Base-by-base conservation (phyloP, 192 early-diverging fungal genomes). In the Phycomyces blakesleeanus region DNA sequence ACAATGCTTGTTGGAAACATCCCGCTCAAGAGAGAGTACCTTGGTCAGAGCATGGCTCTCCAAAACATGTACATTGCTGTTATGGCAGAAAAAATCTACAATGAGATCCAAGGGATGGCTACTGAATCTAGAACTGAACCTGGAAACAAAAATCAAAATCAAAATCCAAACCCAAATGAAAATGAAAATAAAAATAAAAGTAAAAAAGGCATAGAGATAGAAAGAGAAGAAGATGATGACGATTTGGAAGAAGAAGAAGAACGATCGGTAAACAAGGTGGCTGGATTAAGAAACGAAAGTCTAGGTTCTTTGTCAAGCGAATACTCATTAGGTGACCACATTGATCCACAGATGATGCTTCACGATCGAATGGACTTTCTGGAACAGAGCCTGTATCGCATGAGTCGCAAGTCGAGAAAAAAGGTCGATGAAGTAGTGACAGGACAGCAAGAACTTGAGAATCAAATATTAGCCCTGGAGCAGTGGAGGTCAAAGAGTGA, bases 331-430 rank as follows among this genome's bases (percentile, higher is more conserved):
- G n/a, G 26, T 11, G 44, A 47, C 4, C 12, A 18, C 11, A 47
- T n/a, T 47, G 44, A 47, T 12, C 44, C 44, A 2, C 51, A 65
- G 5, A 67, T 59, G 37, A 16, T 67, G 16, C 51, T 73, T 22
- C 71, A 73, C 39, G 71, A 73, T 50, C 55, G 71, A 24, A 59
- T 73, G 61, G 71, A 73, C 57, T 51, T 54, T 11, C 55, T 73
- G 5, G 71, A 73, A 8, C 71, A 73, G 55, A 59, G 56, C 20
- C 18, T 69, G 25, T 63, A 61, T 24, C 15, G 51, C 22, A 37
- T 69, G 14, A 59, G 44, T 51, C 25, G 47, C 15, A 69, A 50
- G 25, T 22, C 44, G 0, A 55, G 51, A 51, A 69, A 62, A 11
- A 61, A 55, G 20, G 21, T 57, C 18, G 67, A 69, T 4, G 59